phyloP scores from a whole-genome alignment of 345 rosid genomes.

The Theobroma cacao region DNA sequence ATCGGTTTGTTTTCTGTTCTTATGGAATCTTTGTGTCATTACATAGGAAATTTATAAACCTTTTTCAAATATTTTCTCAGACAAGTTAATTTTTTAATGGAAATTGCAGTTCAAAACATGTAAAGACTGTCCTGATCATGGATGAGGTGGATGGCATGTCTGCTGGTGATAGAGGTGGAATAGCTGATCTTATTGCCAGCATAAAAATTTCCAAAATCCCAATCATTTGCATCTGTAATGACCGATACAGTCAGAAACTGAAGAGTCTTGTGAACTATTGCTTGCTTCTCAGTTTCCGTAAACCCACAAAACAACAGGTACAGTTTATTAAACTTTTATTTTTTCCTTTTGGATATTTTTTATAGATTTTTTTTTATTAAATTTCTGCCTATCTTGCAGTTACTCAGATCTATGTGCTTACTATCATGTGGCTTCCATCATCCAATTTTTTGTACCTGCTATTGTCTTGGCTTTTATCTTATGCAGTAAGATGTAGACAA shows the following conservation, averaged over 20 bases:
- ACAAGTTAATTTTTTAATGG: conserved; percentile 14
- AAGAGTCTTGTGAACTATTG: conserved; percentile 93
- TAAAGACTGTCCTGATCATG: conserved; percentile 87
- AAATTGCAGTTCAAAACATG: conserved; percentile 62
- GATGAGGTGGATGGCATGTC: conserved; percentile 99
- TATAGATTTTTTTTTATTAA: neutral
- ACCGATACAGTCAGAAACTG: conserved; percentile 94
- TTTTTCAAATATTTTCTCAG: neutral
- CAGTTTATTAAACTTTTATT: conserved; percentile 8
- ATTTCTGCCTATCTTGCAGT: neutral
- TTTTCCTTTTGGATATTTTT: conserved; percentile 15
- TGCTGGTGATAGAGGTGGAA: conserved; percentile 98
- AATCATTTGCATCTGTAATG: conserved; percentile 96
- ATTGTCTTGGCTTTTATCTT: neutral
- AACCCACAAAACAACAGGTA: conserved; percentile 97
- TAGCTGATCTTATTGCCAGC: conserved; percentile 97
- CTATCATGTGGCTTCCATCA: neutral
- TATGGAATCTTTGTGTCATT: conserved; percentile 3
- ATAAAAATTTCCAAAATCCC: conserved; percentile 93
- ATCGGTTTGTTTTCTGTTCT: conserved; percentile 44
- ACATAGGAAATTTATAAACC: neutral
- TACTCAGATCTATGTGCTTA: neutral
- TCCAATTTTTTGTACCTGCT: neutral
- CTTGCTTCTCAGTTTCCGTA: conserved; percentile 72
- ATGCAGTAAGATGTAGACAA: neutral